Percentiles rank a stretch among this genome's conserved stretches.
These are phyloP conservation scores for Cucurbita maxima DNA, from an alignment of 306 rosid species.

Conservation along the genomic window DNA sequence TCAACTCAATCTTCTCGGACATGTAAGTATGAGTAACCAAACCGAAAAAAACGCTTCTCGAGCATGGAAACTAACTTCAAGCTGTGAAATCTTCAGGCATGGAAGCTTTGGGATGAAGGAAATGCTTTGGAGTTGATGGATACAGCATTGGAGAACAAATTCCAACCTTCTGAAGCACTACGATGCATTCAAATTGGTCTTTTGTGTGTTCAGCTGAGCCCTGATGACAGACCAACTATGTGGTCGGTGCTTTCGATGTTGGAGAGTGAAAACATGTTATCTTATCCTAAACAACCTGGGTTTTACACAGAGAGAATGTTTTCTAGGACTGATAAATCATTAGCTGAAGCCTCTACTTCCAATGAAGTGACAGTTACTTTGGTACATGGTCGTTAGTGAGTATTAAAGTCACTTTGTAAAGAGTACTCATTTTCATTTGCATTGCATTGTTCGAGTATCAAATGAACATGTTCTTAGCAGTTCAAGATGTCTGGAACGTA, in stretches of 20 bases:
- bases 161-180: slow-evolving; percentile 2
- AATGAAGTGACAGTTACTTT: slow-evolving; percentile 8
- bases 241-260: slow-evolving; percentile 16
- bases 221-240: slow-evolving; percentile 22
- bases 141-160: background rate
- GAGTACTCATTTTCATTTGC: no score
- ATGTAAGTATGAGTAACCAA: background rate
- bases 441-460: no score
- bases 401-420: no score
- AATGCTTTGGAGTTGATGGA: slow-evolving; percentile 13
- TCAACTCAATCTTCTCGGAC: slow-evolving; percentile 18
- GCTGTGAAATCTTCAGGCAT: slow-evolving; percentile 6
- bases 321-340: background rate
- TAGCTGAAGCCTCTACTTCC: background rate
- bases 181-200: slow-evolving; percentile 17
- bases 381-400: slow-evolving; percentile 9
- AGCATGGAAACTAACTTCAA: background rate
- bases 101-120: slow-evolving; percentile 14
- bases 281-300: slow-evolving; percentile 16
- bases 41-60: background rate
- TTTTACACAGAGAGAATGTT: slow-evolving; percentile 7
- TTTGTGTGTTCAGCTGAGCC: slow-evolving; percentile 15
- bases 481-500: no score
- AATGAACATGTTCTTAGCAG: no score
- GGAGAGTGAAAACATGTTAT: slow-evolving; percentile 11